Evolutionary conservation across 139 green algal genomes (phyloP).

Genomic region (Chloropicon primus): DNA sequence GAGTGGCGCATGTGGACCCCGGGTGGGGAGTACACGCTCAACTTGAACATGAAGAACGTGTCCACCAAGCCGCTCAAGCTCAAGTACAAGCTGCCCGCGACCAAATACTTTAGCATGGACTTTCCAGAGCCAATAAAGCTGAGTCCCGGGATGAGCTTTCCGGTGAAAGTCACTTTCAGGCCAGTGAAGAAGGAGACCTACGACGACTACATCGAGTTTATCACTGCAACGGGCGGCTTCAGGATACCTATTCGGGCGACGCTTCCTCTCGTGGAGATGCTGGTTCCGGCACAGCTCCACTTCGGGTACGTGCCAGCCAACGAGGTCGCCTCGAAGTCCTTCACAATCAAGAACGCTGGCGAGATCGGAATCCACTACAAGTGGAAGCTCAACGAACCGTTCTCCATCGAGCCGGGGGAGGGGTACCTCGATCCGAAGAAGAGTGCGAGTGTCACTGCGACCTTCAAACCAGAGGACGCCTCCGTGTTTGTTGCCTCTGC

Average conservation of each 20-base stretch:
- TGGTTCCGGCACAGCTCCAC: slow-evolving; percentile 29
- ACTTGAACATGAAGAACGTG: slow-evolving; percentile 49
- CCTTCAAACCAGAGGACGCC: slow-evolving; percentile 40
- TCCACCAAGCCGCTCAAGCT: slow-evolving; percentile 24
- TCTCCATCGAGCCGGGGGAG: slow-evolving; percentile 25
- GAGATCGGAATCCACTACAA: slow-evolving; percentile 29
- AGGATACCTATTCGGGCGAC: slow-evolving; percentile 28
- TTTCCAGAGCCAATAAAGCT: slow-evolving; percentile 54
- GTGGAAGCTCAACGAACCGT: slow-evolving; percentile 44
- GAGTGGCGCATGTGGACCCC: slow-evolving; percentile 48
- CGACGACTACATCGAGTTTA: slow-evolving; percentile 39
- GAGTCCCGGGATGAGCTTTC: slow-evolving; percentile 42
- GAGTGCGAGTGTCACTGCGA: slow-evolving; percentile 15
- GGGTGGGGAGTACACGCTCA: slow-evolving; percentile 40
- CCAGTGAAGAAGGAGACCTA: slow-evolving; percentile 35
- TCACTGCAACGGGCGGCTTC: slow-evolving; percentile 19
- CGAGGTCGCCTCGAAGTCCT: slow-evolving; percentile 11
- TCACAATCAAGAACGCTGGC: slow-evolving; percentile 38
- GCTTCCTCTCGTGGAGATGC: slow-evolving; percentile 25
- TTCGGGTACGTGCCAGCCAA: slow-evolving; percentile 39
- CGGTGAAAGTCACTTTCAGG: slow-evolving; percentile 46
- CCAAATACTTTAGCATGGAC: slow-evolving; percentile 53
- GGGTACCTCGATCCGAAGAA: slow-evolving; percentile 26
- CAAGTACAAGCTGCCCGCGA: slow-evolving; percentile 39
- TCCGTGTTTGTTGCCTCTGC: slow-evolving; percentile 31